phyloP scores from a whole-genome alignment of 2,329 filamentous ascomycete genomes.

The Amesomyces nigricolor region DNA sequence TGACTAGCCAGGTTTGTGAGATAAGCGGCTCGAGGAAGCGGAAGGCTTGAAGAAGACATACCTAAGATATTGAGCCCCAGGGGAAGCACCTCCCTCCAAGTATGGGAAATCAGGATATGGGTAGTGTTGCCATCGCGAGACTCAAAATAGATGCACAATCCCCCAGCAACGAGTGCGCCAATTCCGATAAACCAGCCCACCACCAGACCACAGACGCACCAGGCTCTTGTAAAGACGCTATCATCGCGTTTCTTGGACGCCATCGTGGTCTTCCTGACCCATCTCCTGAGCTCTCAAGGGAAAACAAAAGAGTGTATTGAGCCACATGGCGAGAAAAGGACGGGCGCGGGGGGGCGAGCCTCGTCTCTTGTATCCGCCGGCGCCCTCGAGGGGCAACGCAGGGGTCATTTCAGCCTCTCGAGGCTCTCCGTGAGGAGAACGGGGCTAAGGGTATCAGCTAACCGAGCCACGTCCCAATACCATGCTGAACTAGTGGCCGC shows the following conservation, averaged over 20 bases:
- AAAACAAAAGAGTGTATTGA: background rate
- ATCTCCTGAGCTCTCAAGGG: background rate
- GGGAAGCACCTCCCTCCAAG: conserved; percentile 23
- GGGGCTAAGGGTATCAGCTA: background rate
- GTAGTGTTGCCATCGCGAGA: conserved; percentile 12
- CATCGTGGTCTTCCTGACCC: conserved; percentile 8
- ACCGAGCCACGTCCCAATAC: background rate
- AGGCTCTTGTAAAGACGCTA: conserved; percentile 15
- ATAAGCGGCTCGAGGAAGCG: background rate
- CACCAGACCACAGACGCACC: conserved; percentile 18
- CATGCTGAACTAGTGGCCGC: conserved; percentile 2
- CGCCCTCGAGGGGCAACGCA: background rate
- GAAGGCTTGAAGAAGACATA: conserved; percentile 6
- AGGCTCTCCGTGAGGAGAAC: background rate
- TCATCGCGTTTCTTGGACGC: conserved; percentile 17
- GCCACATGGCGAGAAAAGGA: background rate
- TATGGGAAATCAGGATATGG: conserved; percentile 15
- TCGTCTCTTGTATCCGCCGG: background rate
- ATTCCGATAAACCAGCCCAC: conserved; percentile 21
- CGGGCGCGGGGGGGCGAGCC: conserved; percentile 6
- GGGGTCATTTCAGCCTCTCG: conserved; percentile 16
- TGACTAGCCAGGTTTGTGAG: conserved; percentile 18
- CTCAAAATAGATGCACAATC: conserved; percentile 16
- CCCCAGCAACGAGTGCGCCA: conserved; percentile 15
- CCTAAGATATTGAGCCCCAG: conserved; percentile 34